Evolutionary conservation across 108 stramenopile species (phyloP), one percentile per base, ranked within the genome.

Genomic region (Tribonema minus): DNA sequence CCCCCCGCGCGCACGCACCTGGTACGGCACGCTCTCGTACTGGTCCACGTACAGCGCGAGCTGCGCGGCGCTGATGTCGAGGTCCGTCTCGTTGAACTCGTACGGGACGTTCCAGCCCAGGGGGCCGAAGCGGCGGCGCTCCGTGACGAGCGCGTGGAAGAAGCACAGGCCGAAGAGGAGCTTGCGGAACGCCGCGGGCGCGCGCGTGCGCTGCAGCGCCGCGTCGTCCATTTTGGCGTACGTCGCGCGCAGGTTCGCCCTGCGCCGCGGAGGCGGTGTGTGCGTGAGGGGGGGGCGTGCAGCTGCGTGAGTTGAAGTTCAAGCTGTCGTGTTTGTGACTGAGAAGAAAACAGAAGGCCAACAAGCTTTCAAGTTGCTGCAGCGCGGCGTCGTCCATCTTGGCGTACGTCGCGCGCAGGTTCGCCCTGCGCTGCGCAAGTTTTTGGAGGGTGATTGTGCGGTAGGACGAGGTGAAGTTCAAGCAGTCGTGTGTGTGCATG

Each of bases 91-190:
- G 76, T 90, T 90, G 83, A 90, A 90, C 68, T 87, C 88, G 86
- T 90, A 90, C 3, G 85, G 87, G n/a, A 87, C 82, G 74, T 90
- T 90, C 90, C 90, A 90, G 12, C 90, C 89, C 9, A 90, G 68
- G 0, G 90, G 90, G 0, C 90, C 90, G 37, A 88, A 90, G 64
- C 88, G 89, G 64, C 86, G 85, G 3, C 90, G 61, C 82, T 90
- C 90, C 37, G 88, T 79, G 1, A 88, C 86, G 30, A 87, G 64
- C 15, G 90, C 90, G 63, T 90, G 90, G 85, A 88, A 90, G 83
- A 90, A 90, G 41, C 81, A 81, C n/a, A 90, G 37, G 2, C 88
- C 80, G 60, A 88, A 88, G 1, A 88, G 77, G 26, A 88, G 64
- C 77, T 86, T 88, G 39, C 84, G 66, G 83, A 61, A 87, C n/a